Conservation (phyloP, 176 grass and related monocot species). For the Chrysopogon serrulatus region DNA sequence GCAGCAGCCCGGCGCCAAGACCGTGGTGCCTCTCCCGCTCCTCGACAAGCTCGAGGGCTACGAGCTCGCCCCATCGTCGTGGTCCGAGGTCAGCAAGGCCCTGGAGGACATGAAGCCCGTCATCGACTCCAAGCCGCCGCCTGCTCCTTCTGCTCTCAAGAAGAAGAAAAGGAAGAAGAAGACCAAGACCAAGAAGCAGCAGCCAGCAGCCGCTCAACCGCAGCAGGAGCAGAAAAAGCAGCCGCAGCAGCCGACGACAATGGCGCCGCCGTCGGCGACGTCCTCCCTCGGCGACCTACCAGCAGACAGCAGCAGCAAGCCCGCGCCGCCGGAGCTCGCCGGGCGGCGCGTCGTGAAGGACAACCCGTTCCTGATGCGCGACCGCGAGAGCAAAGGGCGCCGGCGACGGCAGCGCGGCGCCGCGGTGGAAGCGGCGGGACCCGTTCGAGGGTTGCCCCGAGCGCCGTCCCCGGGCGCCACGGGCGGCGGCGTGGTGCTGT, state of each 20-base stretch:
- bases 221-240: not conserved
- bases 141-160: not conserved
- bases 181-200: not conserved
- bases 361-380: conserved; percentile 80
- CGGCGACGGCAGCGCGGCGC: not conserved
- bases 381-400: conserved; percentile 54
- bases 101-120: conserved; percentile 83
- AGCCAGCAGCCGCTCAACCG: not conserved
- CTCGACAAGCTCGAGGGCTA: conserved; percentile 87
- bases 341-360: conserved; percentile 62
- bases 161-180: conserved; percentile 59
- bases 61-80: conserved; percentile 64
- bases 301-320: conserved; percentile 6
- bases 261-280: not conserved
- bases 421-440: conserved; percentile 53
- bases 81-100: conserved; percentile 94
- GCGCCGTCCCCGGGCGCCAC: conserved; percentile 47
- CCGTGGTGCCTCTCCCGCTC: conserved; percentile 53
- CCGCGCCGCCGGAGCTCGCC: conserved; percentile 42
- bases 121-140: conserved; percentile 10
- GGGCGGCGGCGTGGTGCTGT: conserved; percentile 76
- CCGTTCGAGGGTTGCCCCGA: conserved; percentile 81
- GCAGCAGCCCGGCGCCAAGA: not conserved
- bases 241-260: no score
- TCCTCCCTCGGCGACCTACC: not conserved